Evolutionary conservation across 495 filamentous ascomycete species (phyloP), one percentile per base, ranked within the genome.

Genomic region (Daldinia childiae): DNA sequence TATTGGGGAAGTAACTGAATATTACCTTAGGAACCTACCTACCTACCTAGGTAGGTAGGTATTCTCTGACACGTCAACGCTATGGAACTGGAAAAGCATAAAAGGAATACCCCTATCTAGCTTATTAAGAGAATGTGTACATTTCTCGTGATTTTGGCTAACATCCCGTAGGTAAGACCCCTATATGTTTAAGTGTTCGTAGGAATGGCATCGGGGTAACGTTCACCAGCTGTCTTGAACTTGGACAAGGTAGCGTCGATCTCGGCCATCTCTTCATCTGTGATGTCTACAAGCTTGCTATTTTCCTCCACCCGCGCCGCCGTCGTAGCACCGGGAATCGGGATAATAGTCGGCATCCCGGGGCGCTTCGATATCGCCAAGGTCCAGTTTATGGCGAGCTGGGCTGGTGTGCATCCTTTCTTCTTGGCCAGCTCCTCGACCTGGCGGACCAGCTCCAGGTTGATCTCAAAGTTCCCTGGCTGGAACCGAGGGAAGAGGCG

Each of bases 381-480:
- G 4, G 90, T 82, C 93, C 94, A 98, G 26, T 82, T 86, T 58
- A 97, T 80, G 12, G 92, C 93, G 43, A 97, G 81, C 81, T 98
- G 93, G 6, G 87, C 88, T 0, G 90, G 84, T 9, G 90, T 92
- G 71, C 87, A 87, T 7, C 87, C 87, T 82, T 94, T 97, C 71
- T 85, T 82, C 66, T 82, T 73, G 11, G 94, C 92, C 56, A 97
- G 69, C 54, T 83, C 84, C 68, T 90, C 83, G 27, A 98, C 80
- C 67, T 89, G 84, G 3, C 84, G 75, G 34, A 91, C 88, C 8
- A 97, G 86, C 77, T 90, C 82, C 15, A 94, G 61, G 79, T 97
- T 97, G 61, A 88, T 83, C 54, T 87, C 81, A 74, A 95, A 92
- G 74, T 87, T 88, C 30, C 86, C 91, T 4, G 85, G 84, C 66